Base-by-base conservation (phyloP, 2,329 filamentous ascomycete genomes). In the Hypoxylon sp. region DNA sequence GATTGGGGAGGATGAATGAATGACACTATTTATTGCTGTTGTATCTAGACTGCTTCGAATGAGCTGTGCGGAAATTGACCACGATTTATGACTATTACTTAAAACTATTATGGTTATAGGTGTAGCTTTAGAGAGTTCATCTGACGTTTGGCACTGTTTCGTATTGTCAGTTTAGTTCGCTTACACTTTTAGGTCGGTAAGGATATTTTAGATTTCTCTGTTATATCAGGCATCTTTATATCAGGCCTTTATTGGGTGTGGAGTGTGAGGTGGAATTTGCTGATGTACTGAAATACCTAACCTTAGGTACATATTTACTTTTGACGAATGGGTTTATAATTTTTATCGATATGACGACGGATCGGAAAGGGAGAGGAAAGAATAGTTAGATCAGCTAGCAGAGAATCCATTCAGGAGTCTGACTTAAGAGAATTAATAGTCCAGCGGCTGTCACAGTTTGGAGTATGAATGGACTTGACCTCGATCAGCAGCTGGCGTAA, bases 41-140 rank as follows among this genome's bases (percentile, higher is more conserved):
- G 67, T 69, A 63, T 63, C 67, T 69, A 69, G 67, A 69, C 59
- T 69, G 67, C 50, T 67, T 55, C 53, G 46, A 59, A 57, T 57
- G 45, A 60, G 28, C 21, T 58, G 59, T 60, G 58, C 43, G 63
- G 66, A 69, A 69, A 66, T 69, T 69, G 59, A 69, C 63, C 28
- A 69, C 66, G 66, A 69, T 50, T 69, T 69, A 69, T 66, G 66
- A 69, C 66, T 60, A 61, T 61, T 36, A 11, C 6, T 53, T 63
- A 10, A 14, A 23, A 11, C 1, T 32, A 7, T 43, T 25, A 17
- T 14, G 21, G 13, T 6, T 28, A 14, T 17, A 34, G 41, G 2
- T 55, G 10, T 25, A 34, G 23, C 7, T 7, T 9, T 5, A 25
- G 30, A 23, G 38, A 38, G 9, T 19, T 19, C 30, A 36, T 58